Conservation (phyloP, 1,139 yeast genomes). For the Fermentozyma sake region DNA sequence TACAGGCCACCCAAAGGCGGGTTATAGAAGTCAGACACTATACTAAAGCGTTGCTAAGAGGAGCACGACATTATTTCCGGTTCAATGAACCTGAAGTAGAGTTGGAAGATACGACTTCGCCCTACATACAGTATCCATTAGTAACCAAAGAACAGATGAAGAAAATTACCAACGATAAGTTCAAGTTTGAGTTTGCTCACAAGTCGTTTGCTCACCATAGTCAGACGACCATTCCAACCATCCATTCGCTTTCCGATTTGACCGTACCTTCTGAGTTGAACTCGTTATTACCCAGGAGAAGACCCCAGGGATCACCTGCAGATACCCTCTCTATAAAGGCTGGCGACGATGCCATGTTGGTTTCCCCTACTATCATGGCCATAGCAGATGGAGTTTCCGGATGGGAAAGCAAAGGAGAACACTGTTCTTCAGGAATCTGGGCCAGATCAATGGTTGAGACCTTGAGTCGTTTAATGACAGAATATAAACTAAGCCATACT, state of each 20-base stretch:
- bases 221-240: constrained; percentile 31
- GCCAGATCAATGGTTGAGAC: constrained; percentile 54
- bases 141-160: constrained; percentile 39
- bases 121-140: constrained; percentile 40
- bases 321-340: constrained; percentile 52
- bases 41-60: constrained; percentile 19
- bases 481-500: constrained; percentile 37
- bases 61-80: constrained; percentile 26
- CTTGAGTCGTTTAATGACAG: constrained; percentile 45
- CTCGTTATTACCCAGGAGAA: constrained; percentile 45
- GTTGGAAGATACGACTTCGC: constrained; percentile 26
- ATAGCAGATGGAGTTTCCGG: constrained; percentile 63
- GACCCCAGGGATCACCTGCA: constrained; percentile 51
- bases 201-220: constrained; percentile 51
- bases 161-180: constrained; percentile 33
- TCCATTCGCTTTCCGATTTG: constrained; percentile 48
- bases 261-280: constrained; percentile 47
- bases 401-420: constrained; percentile 44
- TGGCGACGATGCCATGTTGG: constrained; percentile 63
- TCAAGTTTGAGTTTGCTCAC: constrained; percentile 42
- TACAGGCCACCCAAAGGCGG: no score
- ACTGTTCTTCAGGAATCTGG: constrained; percentile 51
- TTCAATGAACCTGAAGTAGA: no score
- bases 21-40: no score
- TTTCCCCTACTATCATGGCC: constrained; percentile 51